phyloP scores from a whole-genome alignment of 805 yeast species.

The Hanseniaspora clermontiae region DNA sequence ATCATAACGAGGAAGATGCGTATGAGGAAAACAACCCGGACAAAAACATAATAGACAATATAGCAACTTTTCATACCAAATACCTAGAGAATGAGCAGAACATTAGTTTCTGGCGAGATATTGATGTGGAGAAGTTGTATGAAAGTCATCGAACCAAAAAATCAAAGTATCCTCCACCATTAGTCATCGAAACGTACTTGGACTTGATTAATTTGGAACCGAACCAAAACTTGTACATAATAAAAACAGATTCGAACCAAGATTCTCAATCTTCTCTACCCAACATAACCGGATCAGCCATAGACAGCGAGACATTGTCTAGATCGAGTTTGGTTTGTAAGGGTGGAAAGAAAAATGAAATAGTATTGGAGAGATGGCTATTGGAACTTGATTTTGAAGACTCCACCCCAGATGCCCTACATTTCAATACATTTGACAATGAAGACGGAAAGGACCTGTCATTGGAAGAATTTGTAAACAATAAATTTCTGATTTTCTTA shows the following conservation, averaged over 20 bases:
- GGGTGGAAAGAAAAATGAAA: conserved; percentile 60
- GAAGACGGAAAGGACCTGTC: conserved; percentile 22
- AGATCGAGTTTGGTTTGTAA: conserved; percentile 42
- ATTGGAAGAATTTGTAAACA: conserved; percentile 59
- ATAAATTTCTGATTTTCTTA: conserved; percentile 59
- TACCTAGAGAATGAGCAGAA: conserved; percentile 16
- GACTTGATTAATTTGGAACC: conserved; percentile 48
- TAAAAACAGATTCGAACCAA: conserved; percentile 32
- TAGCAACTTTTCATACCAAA: conserved; percentile 13
- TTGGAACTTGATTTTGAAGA: conserved; percentile 50
- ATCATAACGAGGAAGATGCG: conserved; percentile 16
- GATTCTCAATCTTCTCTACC: conserved; percentile 17
- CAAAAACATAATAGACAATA: conserved; percentile 17
- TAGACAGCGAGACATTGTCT: conserved; percentile 23
- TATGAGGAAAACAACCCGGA: conserved; percentile 16
- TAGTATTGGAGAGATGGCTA: conserved; percentile 92
- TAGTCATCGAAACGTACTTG: conserved; percentile 72
- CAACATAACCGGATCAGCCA: background rate
- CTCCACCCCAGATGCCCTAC: conserved; percentile 25
- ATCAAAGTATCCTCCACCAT: conserved; percentile 45
- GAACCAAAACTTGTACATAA: conserved; percentile 46
- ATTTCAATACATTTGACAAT: conserved; percentile 24
- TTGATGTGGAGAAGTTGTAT: background rate
- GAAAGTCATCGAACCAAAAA: background rate
- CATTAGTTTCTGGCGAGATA: conserved; percentile 31